Evolutionary conservation across 2,329 filamentous ascomycete species (phyloP).

Genomic region (Diaporthe aspalathi): DNA sequence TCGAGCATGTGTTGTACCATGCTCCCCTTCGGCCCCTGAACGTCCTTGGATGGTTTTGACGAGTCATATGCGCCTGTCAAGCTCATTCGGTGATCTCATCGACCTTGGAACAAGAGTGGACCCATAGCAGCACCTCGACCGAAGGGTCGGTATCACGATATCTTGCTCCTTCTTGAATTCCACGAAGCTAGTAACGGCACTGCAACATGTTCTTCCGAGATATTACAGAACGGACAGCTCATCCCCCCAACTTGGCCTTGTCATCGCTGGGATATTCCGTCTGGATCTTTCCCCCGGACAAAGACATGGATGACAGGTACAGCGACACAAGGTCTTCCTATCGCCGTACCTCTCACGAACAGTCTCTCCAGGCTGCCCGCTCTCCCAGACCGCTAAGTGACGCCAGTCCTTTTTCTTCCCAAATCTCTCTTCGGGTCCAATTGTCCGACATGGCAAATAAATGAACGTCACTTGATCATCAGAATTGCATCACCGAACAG

Average conservation of each 20-base stretch:
- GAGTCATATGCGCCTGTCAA: not conserved
- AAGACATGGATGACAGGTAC: conserved; percentile 22
- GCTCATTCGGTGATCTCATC: not conserved
- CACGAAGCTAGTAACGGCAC: not conserved
- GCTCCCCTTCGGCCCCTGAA: not conserved
- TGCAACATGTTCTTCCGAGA: conserved; percentile 8
- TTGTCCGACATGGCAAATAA: not conserved
- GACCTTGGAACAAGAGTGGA: not conserved
- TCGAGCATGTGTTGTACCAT: too few relatives aligned
- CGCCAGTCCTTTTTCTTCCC: not conserved
- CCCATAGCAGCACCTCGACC: not conserved
- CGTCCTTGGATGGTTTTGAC: not conserved
- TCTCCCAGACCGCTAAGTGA: too few relatives aligned
- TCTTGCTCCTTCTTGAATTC: not conserved
- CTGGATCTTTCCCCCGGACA: not conserved
- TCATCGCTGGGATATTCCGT: not conserved
- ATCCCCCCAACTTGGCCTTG: not conserved
- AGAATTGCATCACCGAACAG: not conserved
- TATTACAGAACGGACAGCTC: not conserved
- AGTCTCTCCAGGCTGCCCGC: not conserved
- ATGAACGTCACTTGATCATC: not conserved
- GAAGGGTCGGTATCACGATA: not conserved
- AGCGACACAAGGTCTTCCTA: not conserved
- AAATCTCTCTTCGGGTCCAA: not conserved
- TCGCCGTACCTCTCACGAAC: not conserved